Evolutionary conservation across 2,329 filamentous ascomycete genomes (phyloP).

Genomic region (Penicillium sp.): DNA sequence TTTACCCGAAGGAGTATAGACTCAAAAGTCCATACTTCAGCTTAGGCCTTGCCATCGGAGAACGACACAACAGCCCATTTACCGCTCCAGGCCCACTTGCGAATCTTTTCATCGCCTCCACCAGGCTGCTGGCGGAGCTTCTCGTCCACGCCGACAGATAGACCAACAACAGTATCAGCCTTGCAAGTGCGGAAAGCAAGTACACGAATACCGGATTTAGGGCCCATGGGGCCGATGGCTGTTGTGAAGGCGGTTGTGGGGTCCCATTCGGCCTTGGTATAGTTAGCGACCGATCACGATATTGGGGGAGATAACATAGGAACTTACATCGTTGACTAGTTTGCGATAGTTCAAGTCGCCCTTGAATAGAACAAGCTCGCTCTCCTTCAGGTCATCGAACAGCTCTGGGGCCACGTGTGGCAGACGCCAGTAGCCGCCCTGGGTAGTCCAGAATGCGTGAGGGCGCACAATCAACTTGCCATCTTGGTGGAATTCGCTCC

Average conservation of each 20-base stretch:
- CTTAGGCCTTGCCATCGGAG: slow-evolving; percentile 64
- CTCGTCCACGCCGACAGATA: slow-evolving; percentile 82
- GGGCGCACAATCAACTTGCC: slow-evolving; percentile 81
- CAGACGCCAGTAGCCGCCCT: slow-evolving; percentile 85
- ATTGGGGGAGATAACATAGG: background rate
- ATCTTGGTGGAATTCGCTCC: slow-evolving; percentile 76
- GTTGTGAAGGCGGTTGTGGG: slow-evolving; percentile 81
- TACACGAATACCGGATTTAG: slow-evolving; percentile 77
- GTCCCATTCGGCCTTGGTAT: slow-evolving; percentile 71
- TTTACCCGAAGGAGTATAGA: background rate
- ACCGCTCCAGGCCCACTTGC: slow-evolving; percentile 93
- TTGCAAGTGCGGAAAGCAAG: slow-evolving; percentile 93
- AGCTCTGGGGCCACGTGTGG: slow-evolving; percentile 68
- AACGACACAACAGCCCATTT: slow-evolving; percentile 97
- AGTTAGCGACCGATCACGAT: slow-evolving; percentile 5
- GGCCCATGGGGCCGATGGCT: slow-evolving; percentile 83
- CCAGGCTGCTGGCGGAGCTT: slow-evolving; percentile 68
- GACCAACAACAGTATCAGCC: slow-evolving; percentile 88
- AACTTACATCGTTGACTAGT: slow-evolving; percentile 77
- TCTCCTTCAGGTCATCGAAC: slow-evolving; percentile 74
- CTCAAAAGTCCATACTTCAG: background rate
- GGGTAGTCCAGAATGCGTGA: slow-evolving; percentile 88
- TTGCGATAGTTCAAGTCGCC: slow-evolving; percentile 97
- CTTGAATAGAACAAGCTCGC: slow-evolving; percentile 93
- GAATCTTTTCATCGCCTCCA: slow-evolving; percentile 66